Percentiles rank a stretch among this genome's conserved stretches.
Evolutionary conservation across 805 yeast genomes (phyloP).

Genomic region (Sugiyamaella chiloensis): DNA sequence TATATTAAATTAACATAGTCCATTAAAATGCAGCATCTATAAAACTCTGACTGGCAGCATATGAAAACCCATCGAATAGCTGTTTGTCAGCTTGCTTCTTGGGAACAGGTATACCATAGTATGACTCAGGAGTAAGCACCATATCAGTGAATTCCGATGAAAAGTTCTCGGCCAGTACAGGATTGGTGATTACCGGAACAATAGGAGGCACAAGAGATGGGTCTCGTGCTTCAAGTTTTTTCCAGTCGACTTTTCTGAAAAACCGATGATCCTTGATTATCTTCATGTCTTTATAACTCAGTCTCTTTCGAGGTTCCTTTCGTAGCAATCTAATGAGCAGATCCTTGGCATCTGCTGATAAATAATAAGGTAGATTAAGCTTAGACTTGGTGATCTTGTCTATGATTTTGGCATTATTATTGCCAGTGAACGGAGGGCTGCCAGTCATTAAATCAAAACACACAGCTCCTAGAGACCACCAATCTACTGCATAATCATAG

Average conservation of each 20-base stretch:
- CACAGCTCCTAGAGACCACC: conserved; percentile 91
- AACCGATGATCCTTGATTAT: conserved; percentile 62
- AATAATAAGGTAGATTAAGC: conserved; percentile 66
- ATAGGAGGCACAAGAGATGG: conserved; percentile 64
- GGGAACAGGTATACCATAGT: conserved; percentile 16
- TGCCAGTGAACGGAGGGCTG: conserved; percentile 85
- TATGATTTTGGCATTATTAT: conserved; percentile 68
- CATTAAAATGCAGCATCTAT: conserved; percentile 24
- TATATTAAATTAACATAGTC: too few relatives aligned
- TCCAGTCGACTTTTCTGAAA: conserved; percentile 77
- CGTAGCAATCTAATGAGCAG: conserved; percentile 60
- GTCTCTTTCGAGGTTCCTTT: conserved; percentile 65
- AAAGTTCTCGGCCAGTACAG: conserved; percentile 80
- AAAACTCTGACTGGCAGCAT: conserved; percentile 38
- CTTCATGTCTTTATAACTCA: conserved; percentile 54
- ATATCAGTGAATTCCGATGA: conserved; percentile 73
- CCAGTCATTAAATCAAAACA: conserved; percentile 79
- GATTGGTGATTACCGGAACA: conserved; percentile 76
- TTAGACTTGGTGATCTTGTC: conserved; percentile 68
- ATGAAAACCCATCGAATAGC: conserved; percentile 35
- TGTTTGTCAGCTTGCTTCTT: conserved; percentile 7
- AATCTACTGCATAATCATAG: conserved; percentile 78
- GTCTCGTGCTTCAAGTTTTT: conserved; percentile 47
- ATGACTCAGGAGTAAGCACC: conserved; percentile 37
- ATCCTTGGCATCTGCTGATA: conserved; percentile 79